phyloP scores from a whole-genome alignment of 116 monocot genomes.

The Phalaenopsis hybrid region DNA sequence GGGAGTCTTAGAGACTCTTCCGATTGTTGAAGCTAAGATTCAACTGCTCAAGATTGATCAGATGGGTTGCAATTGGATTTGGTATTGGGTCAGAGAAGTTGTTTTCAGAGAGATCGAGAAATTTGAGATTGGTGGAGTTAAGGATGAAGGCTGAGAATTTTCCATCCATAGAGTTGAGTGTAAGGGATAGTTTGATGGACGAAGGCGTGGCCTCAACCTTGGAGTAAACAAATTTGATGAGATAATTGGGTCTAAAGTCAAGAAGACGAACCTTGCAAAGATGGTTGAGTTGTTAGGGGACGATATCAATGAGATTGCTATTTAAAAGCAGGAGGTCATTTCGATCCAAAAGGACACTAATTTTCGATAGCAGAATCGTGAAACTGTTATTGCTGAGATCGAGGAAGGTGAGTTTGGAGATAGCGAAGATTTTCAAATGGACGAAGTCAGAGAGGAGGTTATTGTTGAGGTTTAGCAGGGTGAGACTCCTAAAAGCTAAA shows the following conservation, averaged over 20 bases:
- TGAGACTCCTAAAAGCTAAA: conserved; percentile 24
- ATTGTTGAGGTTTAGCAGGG: conserved; percentile 27
- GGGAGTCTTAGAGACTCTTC: too few species aligned
- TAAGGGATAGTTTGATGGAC: conserved; percentile 22
- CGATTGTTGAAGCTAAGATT: conserved; percentile 19
- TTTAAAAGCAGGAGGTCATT: conserved; percentile 30
- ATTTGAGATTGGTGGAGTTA: conserved; percentile 23
- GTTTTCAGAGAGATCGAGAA: conserved; percentile 41
- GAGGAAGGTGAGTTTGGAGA: conserved; percentile 19
- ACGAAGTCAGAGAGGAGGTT: conserved; percentile 31
- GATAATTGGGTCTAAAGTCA: conserved; percentile 34
- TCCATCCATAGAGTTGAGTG: conserved; percentile 15
- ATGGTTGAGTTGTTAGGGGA: conserved; percentile 36
- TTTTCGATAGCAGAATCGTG: too few species aligned
- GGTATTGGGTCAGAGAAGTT: conserved; percentile 27
- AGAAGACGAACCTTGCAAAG: conserved; percentile 28
- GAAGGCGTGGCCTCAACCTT: conserved; percentile 32
- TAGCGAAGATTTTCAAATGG: conserved; percentile 21
- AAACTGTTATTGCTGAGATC: conserved; percentile 29
- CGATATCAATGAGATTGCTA: conserved; percentile 18
- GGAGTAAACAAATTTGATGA: conserved; percentile 26
- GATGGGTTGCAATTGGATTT: conserved; percentile 9
- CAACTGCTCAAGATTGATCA: conserved; percentile 31
- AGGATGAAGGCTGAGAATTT: conserved; percentile 37
- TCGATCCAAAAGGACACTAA: too few species aligned